Evolutionary conservation across 2,329 filamentous ascomycete genomes (phyloP), one percentile per base, ranked within the genome.

Genomic region (Curvularia sp.): DNA sequence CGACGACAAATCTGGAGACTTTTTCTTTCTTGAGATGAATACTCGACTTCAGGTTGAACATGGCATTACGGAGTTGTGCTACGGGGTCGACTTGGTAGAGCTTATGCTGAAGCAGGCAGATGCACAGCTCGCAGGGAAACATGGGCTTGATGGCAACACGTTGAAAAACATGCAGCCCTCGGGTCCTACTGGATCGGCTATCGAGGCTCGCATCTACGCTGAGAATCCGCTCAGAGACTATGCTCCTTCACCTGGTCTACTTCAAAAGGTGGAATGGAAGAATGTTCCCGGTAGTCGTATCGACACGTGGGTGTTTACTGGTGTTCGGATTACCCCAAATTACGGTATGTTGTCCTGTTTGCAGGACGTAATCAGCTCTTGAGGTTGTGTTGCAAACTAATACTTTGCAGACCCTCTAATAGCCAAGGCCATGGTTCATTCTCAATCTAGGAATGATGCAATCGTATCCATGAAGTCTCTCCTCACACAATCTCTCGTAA

Each of bases 1-100:
- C 5, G 92, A 97, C 76, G 90, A 92, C 73, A 87, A 91, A 68
- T 88, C 87, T 5, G 90, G 88, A 47, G 85, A 89, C 42, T 97
- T 95, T 76, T 97, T 84, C 77, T 86, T 86, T 60, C 73, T 86
- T 0, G 84, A 86, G 65, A 85, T 86, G 83, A 86, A 86, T 63
- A 86, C 84, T 1, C 76, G 84, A 45, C 74, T 86, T 2, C 84
- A 86, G 60, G 84, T 86, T 5, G 84, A 86, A 67, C 84, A 86
- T 65, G 82, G 82, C 0, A 84, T 86, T 30, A 86, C 84, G 0
- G 84, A 86, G 65, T 72, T 84, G 15, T 85, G 83, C 67, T 85
- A 84, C 59, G 74, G 77, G 28, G 72, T 86, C 13, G 83, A 86
- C 56, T 69, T 86, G 3, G 84, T 86, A 0, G 79, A 83, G 47